Conservation (phyloP, 2,329 filamentous ascomycete species). For the Dothistroma pini region DNA sequence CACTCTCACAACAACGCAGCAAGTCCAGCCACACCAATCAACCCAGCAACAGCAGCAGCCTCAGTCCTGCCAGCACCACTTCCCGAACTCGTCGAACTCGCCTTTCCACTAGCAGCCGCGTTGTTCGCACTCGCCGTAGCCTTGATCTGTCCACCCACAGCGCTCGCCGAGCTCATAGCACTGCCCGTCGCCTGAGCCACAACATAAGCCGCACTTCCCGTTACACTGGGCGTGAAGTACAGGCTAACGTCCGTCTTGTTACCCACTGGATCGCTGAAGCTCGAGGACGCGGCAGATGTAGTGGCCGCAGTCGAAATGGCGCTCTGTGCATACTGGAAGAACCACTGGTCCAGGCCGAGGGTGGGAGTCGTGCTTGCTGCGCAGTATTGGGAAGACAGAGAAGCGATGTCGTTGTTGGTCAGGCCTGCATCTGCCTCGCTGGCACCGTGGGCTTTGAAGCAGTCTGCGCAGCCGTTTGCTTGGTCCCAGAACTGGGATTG, state of each 20-base stretch:
- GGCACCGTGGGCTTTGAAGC: slow-evolving; percentile 25
- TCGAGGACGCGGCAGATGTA: neutral
- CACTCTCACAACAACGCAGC: slow-evolving; percentile 18
- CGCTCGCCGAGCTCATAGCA: slow-evolving; percentile 11
- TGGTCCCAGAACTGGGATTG: slow-evolving; percentile 25
- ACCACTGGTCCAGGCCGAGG: slow-evolving; percentile 19
- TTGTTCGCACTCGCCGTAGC: slow-evolving; percentile 18
- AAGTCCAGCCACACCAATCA: slow-evolving; percentile 23
- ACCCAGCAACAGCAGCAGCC: slow-evolving; percentile 15
- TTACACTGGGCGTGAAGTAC: slow-evolving; percentile 30
- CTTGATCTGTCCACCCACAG: slow-evolving; percentile 17
- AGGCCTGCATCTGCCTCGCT: slow-evolving; percentile 5
- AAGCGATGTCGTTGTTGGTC: slow-evolving; percentile 7
- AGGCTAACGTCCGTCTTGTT: slow-evolving; percentile 29
- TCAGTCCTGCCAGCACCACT: slow-evolving; percentile 16
- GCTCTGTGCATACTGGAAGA: slow-evolving; percentile 10
- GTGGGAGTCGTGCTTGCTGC: slow-evolving; percentile 27
- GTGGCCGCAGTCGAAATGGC: neutral
- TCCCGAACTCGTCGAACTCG: slow-evolving; percentile 7
- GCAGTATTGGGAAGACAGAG: slow-evolving; percentile 25
- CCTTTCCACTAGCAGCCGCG: slow-evolving; percentile 9
- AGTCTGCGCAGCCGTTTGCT: slow-evolving; percentile 23
- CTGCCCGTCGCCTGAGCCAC: slow-evolving; percentile 21
- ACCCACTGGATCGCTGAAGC: slow-evolving; percentile 28
- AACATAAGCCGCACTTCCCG: slow-evolving; percentile 24